A percentile compares a stretch with the other conserved stretches of the same genome.
phyloP scores from a whole-genome alignment of 2,329 filamentous ascomycete genomes.

The Byssoonygena ceratinophila region DNA sequence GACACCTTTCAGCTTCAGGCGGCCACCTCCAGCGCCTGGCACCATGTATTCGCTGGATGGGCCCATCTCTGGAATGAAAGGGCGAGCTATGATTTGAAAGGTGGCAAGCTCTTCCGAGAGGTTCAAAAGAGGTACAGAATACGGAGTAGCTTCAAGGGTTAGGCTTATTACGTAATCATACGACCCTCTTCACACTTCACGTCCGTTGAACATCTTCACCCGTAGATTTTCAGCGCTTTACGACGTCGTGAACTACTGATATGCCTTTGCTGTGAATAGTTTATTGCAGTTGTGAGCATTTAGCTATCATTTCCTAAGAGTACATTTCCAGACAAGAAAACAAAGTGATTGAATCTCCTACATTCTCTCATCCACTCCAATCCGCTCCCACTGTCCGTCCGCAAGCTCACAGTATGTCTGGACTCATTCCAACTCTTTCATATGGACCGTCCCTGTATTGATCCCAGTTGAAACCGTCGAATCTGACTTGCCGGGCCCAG shows the following conservation, averaged over 20 bases:
- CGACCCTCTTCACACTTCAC: too few relatives aligned
- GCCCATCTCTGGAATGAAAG: conserved; percentile 6
- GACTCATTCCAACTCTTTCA: background rate
- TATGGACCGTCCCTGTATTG: background rate
- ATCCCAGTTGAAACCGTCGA: background rate
- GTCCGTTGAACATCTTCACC: too few relatives aligned
- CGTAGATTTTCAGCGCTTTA: too few relatives aligned
- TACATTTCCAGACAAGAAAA: too few relatives aligned
- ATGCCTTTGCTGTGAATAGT: too few relatives aligned
- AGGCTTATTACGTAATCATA: background rate
- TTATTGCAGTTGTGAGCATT: too few relatives aligned
- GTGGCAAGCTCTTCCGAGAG: background rate
- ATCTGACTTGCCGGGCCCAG: background rate
- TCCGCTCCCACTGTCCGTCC: background rate
- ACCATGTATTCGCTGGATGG: conserved; percentile 13
- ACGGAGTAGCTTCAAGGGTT: too few relatives aligned
- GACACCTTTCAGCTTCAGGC: conserved; percentile 73
- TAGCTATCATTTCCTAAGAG: too few relatives aligned
- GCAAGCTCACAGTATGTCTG: background rate
- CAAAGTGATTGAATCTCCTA: too few relatives aligned
- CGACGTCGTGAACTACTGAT: too few relatives aligned
- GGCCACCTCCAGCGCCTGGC: conserved; percentile 51
- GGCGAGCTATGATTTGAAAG: background rate
- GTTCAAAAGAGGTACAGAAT: too few relatives aligned
- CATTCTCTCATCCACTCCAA: background rate